Evolutionary conservation across 371 early-diverging fungal species (phyloP).

Genomic region (Encephalitozoon cuniculi): DNA sequence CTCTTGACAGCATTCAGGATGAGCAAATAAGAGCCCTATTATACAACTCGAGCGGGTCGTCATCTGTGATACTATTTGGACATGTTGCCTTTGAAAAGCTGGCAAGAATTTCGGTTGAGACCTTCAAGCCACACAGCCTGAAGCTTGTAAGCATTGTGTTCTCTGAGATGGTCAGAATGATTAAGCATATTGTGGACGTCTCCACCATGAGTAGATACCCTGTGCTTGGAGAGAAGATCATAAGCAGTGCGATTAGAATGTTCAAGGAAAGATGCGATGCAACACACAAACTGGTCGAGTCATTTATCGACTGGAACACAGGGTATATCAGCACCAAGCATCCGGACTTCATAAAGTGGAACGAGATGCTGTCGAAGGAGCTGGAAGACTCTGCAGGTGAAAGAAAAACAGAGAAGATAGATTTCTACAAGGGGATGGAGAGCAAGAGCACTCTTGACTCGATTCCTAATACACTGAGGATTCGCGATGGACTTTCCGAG

Average conservation of each 20-base stretch:
- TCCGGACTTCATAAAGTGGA: constrained; percentile 78
- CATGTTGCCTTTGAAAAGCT: constrained; percentile 91
- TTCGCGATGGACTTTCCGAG: constrained; percentile 80
- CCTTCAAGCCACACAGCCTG: constrained; percentile 70
- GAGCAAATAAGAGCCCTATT: constrained; percentile 87
- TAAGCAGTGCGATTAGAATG: constrained; percentile 69
- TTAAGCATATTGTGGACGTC: constrained; percentile 13
- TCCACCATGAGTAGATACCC: constrained; percentile 70
- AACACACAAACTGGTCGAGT: constrained; percentile 65
- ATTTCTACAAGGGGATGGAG: constrained; percentile 28
- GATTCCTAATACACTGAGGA: constrained; percentile 83
- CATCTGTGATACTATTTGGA: constrained; percentile 85
- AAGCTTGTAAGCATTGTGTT: constrained; percentile 74
- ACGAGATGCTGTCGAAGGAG: constrained; percentile 63
- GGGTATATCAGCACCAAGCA: constrained; percentile 94
- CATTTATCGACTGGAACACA: constrained; percentile 71
- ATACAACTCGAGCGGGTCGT: constrained; percentile 88
- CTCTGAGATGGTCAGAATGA: constrained; percentile 72
- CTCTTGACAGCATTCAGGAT: constrained; percentile 87
- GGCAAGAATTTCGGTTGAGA: constrained; percentile 75
- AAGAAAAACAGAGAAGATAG: constrained; percentile 18
- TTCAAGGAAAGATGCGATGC: constrained; percentile 69
- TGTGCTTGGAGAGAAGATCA: constrained; percentile 67
- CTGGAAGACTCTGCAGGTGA: not conserved
- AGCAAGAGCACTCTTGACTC: constrained; percentile 38